phyloP scores from a whole-genome alignment of 768 basidiomycete genomes.

The Kwoniella newhampshirensis region DNA sequence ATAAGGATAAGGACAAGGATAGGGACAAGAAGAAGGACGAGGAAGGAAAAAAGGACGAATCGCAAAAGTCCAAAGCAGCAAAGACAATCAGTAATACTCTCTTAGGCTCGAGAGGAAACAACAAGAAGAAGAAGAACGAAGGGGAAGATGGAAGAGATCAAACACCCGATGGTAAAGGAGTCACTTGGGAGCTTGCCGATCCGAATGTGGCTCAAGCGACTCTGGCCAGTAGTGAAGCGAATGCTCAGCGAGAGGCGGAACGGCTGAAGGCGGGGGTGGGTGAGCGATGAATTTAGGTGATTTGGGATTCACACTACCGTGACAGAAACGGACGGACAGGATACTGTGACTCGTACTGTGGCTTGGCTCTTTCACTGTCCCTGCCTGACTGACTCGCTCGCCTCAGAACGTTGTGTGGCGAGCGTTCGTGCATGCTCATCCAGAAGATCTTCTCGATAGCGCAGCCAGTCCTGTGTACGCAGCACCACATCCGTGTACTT shows the following conservation, averaged over 20 bases:
- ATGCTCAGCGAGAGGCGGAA: constrained; percentile 15
- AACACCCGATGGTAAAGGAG: neutral
- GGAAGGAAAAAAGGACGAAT: constrained; percentile 1
- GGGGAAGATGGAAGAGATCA: neutral
- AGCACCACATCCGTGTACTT: too few relatives aligned
- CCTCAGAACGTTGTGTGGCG: too few relatives aligned
- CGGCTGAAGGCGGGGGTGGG: constrained; percentile 9
- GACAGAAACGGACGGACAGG: neutral
- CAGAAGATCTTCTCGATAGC: too few relatives aligned
- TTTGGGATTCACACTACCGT: too few relatives aligned
- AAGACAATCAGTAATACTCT: too few relatives aligned
- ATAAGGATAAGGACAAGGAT: constrained; percentile 3
- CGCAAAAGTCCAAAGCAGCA: too few relatives aligned
- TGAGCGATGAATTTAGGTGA: too few relatives aligned
- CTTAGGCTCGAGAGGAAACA: neutral
- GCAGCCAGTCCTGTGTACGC: too few relatives aligned
- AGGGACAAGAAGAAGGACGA: neutral
- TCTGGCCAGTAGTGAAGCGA: constrained; percentile 7
- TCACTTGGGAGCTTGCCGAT: constrained; percentile 21
- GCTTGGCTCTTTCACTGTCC: too few relatives aligned
- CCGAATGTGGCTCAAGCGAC: constrained; percentile 12
- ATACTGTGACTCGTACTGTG: too few relatives aligned
- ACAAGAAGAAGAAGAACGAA: constrained; percentile 1
- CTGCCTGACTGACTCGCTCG: too few relatives aligned
- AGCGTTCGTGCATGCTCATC: too few relatives aligned